These are phyloP conservation scores for Penicillium crustosum DNA, from an alignment of 2,329 filamentous ascomycete genomes.

Conservation along the genomic window DNA sequence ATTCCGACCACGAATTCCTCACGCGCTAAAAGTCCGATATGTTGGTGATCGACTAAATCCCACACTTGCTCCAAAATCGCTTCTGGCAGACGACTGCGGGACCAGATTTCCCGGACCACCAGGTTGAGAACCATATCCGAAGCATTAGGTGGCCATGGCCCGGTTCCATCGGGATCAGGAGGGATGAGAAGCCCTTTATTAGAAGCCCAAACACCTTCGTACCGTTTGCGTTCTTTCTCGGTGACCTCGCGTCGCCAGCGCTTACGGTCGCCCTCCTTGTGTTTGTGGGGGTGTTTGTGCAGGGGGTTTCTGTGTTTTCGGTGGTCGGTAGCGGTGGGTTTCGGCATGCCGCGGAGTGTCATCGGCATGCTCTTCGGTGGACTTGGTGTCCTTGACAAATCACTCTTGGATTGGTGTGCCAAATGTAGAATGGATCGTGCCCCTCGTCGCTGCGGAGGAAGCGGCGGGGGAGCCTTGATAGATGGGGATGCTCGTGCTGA, in stretches of 20 bases:
- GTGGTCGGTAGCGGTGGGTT: constrained; percentile 35
- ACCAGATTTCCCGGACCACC: constrained; percentile 52
- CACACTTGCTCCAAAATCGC: constrained; percentile 46
- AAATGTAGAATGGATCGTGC: constrained; percentile 39
- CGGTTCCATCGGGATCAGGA: constrained; percentile 10
- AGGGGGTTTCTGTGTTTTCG: constrained; percentile 39
- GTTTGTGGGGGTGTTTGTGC: constrained; percentile 49
- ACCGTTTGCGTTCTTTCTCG: constrained; percentile 48
- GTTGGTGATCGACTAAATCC: constrained; percentile 46
- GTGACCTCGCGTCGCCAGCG: constrained; percentile 47
- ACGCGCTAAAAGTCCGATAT: constrained; percentile 39
- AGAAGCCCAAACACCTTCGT: constrained; percentile 53
- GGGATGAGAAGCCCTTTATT: constrained; percentile 46
- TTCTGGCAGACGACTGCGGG: constrained; percentile 45
- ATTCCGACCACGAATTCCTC: constrained; percentile 53
- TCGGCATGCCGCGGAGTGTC: constrained; percentile 43
- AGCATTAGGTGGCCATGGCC: constrained; percentile 25
- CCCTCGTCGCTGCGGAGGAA: constrained; percentile 41
- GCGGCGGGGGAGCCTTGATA: constrained; percentile 38
- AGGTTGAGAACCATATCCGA: constrained; percentile 47
- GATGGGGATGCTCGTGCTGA: constrained; percentile 44
- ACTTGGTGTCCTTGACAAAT: constrained; percentile 35
- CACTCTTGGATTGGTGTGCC: constrained; percentile 31
- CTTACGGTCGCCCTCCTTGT: constrained; percentile 50
- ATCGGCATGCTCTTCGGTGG: constrained; percentile 42